Evolutionary conservation across 1,284 basidiomycete species (phyloP), one percentile per base, ranked within the genome.

Genomic region (Clitocybe nebularis): DNA sequence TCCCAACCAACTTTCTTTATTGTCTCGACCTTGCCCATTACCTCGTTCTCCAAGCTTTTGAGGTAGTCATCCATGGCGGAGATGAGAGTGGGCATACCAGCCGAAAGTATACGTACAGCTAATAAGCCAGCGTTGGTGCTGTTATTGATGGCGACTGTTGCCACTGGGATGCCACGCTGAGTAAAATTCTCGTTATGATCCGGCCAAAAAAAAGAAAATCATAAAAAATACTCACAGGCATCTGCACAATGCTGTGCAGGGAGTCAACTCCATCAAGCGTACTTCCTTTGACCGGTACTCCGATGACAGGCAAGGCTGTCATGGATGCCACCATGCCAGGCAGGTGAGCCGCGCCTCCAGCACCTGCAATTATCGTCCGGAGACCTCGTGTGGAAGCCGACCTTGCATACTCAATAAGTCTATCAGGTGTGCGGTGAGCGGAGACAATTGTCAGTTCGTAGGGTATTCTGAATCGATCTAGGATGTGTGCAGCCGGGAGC

Each of bases 261-360:
- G 92, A 93, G 66, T 99, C 95, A 0, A 99, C 93, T 3, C 95
- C 95, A 63, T 97, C 95, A 16, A 99, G 72, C 0, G 84, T 79
- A 62, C 90, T 93, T 9, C 92, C 94, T 62, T 95, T 97, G 43
- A 99, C 94, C 1, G 95, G 95, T 0, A 99, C 95, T 20, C 96
- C 95, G 34, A 99, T 84, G 1, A 99, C 93, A 0, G 96, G 95
- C 41, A 99, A 66, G 1, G 83, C 74, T 0, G 94, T 97, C 81
- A 97, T 85, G 9, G 90, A 85, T 1, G 94, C 94, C 0, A 98
- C 90, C 96, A 99, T 99, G 0, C 96, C 96, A 0, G 96, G 95
- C 7, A 99, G 68, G 67, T 99, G 95, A 3, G 96, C 95, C 0
- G 95, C 95, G 0, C 95, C 96, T 16, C 95, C 96, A 1, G 96